A percentile compares a stretch with the other conserved stretches of the same genome.
These are phyloP conservation scores for Cyberlindnera veronae DNA, from an alignment of 805 yeast species.

Conservation along the genomic window DNA sequence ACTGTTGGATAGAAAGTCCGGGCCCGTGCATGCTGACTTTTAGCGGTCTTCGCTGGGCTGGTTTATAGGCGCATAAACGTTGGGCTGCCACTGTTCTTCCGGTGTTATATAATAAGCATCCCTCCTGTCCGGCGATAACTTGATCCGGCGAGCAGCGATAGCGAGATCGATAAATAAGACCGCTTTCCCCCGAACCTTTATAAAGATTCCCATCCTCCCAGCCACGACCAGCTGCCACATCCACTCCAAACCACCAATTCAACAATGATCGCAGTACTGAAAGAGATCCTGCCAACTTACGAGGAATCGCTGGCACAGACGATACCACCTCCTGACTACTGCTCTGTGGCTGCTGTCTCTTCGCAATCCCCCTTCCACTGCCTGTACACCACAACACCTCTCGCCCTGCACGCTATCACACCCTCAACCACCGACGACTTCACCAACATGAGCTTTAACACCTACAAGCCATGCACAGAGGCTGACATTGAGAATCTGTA, in stretches of 20 bases:
- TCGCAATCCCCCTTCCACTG: slow-evolving; percentile 14
- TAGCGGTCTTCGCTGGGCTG: too few relatives aligned
- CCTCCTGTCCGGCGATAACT: too few relatives aligned
- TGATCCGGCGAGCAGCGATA: too few relatives aligned
- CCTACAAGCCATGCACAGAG: slow-evolving; percentile 8
- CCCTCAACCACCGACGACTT: slow-evolving; percentile 4
- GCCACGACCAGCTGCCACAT: not conserved
- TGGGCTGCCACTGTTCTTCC: too few relatives aligned
- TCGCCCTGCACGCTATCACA: slow-evolving; percentile 1
- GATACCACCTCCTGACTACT: slow-evolving; percentile 25
- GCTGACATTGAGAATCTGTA: slow-evolving; percentile 15
- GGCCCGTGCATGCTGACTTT: too few relatives aligned
- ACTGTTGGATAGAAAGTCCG: too few relatives aligned
- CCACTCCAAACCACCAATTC: too few relatives aligned
- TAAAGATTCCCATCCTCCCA: not conserved
- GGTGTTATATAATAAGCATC: too few relatives aligned
- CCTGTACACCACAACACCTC: slow-evolving; percentile 12
- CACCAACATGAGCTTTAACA: slow-evolving; percentile 14
- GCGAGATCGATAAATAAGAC: too few relatives aligned
- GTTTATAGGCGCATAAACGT: too few relatives aligned
- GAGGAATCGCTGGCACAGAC: slow-evolving; percentile 15
- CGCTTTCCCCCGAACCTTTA: not conserved
- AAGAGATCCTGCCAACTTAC: slow-evolving; percentile 20
- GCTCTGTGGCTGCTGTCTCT: slow-evolving; percentile 11
- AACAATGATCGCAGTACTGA: not conserved